These are phyloP conservation scores for Fusarium dlaminii DNA, from an alignment of 2,329 filamentous ascomycete genomes.

Conservation along the genomic window DNA sequence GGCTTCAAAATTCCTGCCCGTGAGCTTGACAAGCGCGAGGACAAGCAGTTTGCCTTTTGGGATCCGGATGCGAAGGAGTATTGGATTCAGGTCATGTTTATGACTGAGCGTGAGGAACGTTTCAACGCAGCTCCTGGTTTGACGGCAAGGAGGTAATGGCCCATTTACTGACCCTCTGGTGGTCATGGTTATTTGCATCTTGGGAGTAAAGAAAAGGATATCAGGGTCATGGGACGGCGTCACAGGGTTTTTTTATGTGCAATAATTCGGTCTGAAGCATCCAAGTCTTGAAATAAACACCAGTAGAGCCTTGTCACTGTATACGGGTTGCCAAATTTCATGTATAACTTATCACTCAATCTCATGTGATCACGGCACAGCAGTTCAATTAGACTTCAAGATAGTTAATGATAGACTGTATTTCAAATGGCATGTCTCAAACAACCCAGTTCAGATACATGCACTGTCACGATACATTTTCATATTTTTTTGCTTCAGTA, in stretches of 20 bases:
- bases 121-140: slow-evolving; percentile 74
- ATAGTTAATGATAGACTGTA: background rate
- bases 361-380: background rate
- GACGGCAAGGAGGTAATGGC: slow-evolving; percentile 56
- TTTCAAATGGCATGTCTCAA: background rate
- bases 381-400: background rate
- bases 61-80: slow-evolving; percentile 97
- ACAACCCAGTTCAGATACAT: background rate
- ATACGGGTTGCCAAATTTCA: background rate
- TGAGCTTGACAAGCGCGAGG: slow-evolving; percentile 90
- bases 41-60: slow-evolving; percentile 92
- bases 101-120: slow-evolving; percentile 95
- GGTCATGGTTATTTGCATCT: background rate
- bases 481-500: background rate
- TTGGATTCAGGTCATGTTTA: slow-evolving; percentile 97
- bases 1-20: slow-evolving; percentile 94
- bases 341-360: background rate
- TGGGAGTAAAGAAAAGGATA: slow-evolving; percentile 22
- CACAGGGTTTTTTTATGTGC: slow-evolving; percentile 5
- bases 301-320: background rate
- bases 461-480: background rate
- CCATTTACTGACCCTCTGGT: background rate
- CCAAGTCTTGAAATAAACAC: background rate
- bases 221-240: slow-evolving; percentile 29
- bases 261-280: background rate